Conservation (phyloP, 1,284 basidiomycete species). For the Tilletia setariae region DNA sequence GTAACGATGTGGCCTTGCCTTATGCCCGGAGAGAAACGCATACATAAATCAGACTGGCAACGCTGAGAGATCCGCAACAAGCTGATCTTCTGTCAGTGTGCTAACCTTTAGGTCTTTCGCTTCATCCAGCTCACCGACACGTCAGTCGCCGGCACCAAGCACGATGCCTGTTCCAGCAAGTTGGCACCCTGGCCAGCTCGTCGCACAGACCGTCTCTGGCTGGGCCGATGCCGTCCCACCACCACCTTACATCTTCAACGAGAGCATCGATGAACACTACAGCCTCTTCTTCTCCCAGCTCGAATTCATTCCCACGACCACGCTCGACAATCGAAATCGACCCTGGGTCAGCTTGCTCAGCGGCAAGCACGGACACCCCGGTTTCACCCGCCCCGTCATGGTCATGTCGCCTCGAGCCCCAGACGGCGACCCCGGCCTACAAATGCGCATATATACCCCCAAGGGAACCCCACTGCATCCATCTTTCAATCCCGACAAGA, state of each 20-base stretch:
- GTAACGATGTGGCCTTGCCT: no score
- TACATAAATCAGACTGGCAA: no score
- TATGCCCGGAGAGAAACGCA: no score
- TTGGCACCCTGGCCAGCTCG: slow-evolving; percentile 23
- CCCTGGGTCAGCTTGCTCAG: slow-evolving; percentile 20
- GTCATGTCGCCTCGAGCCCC: not conserved
- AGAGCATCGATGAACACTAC: slow-evolving; percentile 15
- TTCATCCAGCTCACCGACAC: no score
- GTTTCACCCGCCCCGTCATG: slow-evolving; percentile 13
- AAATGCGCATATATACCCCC: not conserved
- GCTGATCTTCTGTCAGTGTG: no score
- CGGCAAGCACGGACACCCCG: slow-evolving; percentile 13
- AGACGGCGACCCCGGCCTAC: not conserved
- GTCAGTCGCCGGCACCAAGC: not conserved
- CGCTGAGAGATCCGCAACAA: no score
- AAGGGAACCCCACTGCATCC: slow-evolving; percentile 6
- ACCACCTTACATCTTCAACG: not conserved
- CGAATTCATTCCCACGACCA: slow-evolving; percentile 19
- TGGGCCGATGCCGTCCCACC: slow-evolving; percentile 19
- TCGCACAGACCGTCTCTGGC: slow-evolving; percentile 18
- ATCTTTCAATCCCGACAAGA: not conserved
- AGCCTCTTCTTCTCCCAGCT: slow-evolving; percentile 18
- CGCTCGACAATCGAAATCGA: slow-evolving; percentile 17
- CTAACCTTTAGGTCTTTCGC: no score
- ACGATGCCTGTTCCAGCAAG: slow-evolving; percentile 20